These are phyloP conservation scores for Vitis rupestris DNA, from an alignment of 164 flowering plant species.

Conservation along the genomic window DNA sequence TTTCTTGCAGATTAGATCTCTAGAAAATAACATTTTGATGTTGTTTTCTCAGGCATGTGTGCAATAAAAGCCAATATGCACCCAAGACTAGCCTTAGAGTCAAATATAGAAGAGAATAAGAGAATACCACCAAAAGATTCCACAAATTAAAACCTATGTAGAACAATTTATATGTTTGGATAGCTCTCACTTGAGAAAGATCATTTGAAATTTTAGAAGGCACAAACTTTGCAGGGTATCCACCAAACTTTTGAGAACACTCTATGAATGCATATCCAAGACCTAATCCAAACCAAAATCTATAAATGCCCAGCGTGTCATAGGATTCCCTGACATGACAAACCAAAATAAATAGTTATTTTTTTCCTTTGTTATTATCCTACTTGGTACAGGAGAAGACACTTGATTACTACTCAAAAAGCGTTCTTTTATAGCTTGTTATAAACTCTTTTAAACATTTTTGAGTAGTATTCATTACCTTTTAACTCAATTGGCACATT, in stretches of 20 bases:
- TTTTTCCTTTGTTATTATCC: no score
- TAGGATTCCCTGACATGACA: constrained; percentile 70
- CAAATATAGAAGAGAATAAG: no score
- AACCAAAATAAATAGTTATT: not conserved
- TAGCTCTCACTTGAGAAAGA: constrained; percentile 27
- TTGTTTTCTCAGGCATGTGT: no score
- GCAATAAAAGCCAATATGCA: no score
- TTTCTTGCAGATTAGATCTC: no score
- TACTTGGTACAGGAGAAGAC: not conserved
- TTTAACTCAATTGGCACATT: no score
- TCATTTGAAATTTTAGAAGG: constrained; percentile 28
- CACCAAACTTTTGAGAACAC: constrained; percentile 61
- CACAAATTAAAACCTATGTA: not conserved
- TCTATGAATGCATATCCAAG: constrained; percentile 89
- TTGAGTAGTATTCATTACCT: no score
- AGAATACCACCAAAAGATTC: no score
- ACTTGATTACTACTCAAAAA: not conserved
- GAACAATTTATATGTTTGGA: not conserved
- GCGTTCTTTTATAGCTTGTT: no score
- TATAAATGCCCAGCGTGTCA: constrained; percentile 83
- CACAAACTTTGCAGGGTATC: constrained; percentile 33
- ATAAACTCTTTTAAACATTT: no score
- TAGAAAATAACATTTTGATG: no score
- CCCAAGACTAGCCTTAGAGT: no score
- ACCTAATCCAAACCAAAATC: constrained; percentile 94